Percentiles rank a stretch among this genome's conserved stretches.
Conservation (phyloP, 2,329 filamentous ascomycete species). For the Beauveria rudraprayagi region DNA sequence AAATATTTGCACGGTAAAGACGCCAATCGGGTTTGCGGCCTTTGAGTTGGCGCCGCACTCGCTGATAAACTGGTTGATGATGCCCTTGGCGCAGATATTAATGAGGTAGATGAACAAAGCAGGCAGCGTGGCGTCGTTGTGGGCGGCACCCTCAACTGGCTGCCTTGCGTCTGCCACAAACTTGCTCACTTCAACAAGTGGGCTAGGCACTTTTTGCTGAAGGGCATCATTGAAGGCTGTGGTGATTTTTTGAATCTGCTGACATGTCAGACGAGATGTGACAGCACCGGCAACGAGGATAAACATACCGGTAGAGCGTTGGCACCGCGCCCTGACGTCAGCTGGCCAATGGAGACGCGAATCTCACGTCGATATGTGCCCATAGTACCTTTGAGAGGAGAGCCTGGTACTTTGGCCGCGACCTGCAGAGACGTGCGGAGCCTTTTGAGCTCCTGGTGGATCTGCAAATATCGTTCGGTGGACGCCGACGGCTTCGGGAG, state of each 20-base stretch:
- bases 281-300: not conserved
- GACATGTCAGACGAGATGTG: constrained; percentile 14
- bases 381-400: constrained; percentile 53
- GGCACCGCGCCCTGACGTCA: constrained; percentile 55
- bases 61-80: constrained; percentile 61
- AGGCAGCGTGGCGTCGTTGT: constrained; percentile 50
- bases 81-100: constrained; percentile 65
- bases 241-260: constrained; percentile 29
- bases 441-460: constrained; percentile 63
- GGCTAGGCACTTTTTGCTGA: constrained; percentile 42
- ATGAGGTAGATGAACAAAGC: constrained; percentile 65
- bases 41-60: constrained; percentile 57
- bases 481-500: not conserved
- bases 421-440: constrained; percentile 55
- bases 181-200: constrained; percentile 43
- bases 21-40: constrained; percentile 70
- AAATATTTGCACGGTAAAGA: constrained; percentile 68
- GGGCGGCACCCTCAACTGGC: constrained; percentile 39
- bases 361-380: constrained; percentile 67
- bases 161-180: constrained; percentile 42
- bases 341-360: constrained; percentile 63
- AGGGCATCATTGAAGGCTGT: constrained; percentile 44
- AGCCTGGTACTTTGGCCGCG: constrained; percentile 39
- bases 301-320: constrained; percentile 40
- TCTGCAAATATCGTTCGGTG: constrained; percentile 40